Conservation (phyloP, 2,329 filamentous ascomycete genomes). For the Claviceps sp. region DNA sequence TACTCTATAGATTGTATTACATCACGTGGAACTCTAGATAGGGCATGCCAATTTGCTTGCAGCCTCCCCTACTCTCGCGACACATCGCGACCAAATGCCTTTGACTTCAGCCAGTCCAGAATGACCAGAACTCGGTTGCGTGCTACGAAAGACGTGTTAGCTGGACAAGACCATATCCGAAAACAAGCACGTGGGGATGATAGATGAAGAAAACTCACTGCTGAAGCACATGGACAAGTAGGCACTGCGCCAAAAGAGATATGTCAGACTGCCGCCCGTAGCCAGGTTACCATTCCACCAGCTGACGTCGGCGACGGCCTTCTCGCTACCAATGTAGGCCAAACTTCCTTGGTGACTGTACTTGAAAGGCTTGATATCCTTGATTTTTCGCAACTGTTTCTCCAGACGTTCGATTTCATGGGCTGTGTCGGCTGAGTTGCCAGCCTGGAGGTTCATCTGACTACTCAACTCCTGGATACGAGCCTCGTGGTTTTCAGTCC, state of each 20-base stretch:
- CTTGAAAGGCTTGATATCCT: conserved; percentile 93
- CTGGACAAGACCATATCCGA: background rate
- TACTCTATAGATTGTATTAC: background rate
- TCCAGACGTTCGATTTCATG: conserved; percentile 74
- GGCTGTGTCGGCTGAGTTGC: conserved; percentile 54
- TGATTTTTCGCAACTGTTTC: conserved; percentile 75
- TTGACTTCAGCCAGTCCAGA: conserved; percentile 94
- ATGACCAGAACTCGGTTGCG: conserved; percentile 89
- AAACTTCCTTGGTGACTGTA: conserved; percentile 96
- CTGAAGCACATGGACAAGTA: conserved; percentile 99
- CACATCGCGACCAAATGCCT: conserved; percentile 90
- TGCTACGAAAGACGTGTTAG: conserved; percentile 34
- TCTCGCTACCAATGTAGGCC: conserved; percentile 96
- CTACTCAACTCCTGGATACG: conserved; percentile 59
- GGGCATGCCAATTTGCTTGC: background rate
- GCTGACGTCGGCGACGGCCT: conserved; percentile 91
- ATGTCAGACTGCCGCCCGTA: conserved; percentile 84
- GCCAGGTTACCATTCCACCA: conserved; percentile 97
- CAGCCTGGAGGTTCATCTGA: conserved; percentile 45
- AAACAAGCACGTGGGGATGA: background rate
- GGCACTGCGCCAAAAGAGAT: conserved; percentile 95
- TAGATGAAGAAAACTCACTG: conserved; percentile 49
- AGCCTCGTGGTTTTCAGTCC: conserved; percentile 69
- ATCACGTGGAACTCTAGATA: background rate
- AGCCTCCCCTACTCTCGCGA: conserved; percentile 52